Conservation (phyloP, 2,329 filamentous ascomycete genomes). For the Diaporthe caulivora region DNA sequence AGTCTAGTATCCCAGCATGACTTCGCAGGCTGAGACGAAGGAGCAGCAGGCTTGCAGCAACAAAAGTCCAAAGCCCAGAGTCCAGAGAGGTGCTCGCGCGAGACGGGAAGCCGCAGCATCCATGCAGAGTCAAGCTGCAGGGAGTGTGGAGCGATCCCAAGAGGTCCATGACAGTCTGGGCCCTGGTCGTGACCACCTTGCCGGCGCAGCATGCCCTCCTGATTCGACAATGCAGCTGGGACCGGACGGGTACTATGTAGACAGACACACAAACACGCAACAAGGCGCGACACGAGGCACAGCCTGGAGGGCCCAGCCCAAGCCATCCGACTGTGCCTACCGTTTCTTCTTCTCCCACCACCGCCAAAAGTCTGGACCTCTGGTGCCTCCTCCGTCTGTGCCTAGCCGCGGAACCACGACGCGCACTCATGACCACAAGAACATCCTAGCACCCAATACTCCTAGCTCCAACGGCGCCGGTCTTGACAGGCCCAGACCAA, state of each 20-base stretch:
- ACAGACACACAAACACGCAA: constrained; percentile 18
- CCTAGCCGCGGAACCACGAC: not conserved
- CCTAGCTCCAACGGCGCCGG: constrained; percentile 31
- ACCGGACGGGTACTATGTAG: constrained; percentile 23
- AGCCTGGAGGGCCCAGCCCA: not conserved
- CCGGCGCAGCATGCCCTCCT: constrained; percentile 12
- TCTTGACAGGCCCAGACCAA: constrained; percentile 27
- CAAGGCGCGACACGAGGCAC: not conserved
- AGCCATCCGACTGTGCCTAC: not conserved
- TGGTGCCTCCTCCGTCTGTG: constrained; percentile 7
- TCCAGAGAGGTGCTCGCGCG: constrained; percentile 9
- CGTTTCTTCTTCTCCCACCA: not conserved
- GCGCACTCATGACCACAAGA: constrained; percentile 15
- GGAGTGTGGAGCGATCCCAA: constrained; percentile 11
- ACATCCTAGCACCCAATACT: constrained; percentile 5
- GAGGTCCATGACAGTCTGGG: constrained; percentile 35
- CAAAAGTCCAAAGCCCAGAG: not conserved
- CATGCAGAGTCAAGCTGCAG: constrained; percentile 30
- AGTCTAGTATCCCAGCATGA: too few relatives aligned
- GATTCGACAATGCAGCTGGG: constrained; percentile 20
- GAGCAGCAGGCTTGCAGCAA: not conserved
- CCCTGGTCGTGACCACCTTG: constrained; percentile 24
- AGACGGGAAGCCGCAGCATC: constrained; percentile 22
- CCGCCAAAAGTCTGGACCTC: not conserved
- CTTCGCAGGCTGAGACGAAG: not conserved